Evolutionary conservation across 225 moss, liverwort and hornwort genomes (phyloP).

Genomic region (Takakia lepidozioides): DNA sequence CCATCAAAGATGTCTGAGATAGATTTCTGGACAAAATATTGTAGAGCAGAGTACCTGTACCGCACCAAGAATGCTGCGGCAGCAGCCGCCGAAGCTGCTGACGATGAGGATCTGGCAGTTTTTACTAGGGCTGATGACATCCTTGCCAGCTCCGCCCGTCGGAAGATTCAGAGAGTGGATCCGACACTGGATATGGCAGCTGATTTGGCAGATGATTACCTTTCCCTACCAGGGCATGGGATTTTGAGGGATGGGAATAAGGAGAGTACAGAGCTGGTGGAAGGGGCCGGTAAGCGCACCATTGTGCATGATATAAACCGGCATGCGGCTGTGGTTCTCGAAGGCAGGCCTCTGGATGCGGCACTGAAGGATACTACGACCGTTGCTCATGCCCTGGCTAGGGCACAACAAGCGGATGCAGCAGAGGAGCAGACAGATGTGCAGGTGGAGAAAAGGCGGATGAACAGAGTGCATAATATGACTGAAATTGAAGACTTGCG

Average conservation of each 20-base stretch:
- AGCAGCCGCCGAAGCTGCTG: slow-evolving; percentile 91
- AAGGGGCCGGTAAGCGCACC: slow-evolving; percentile 53
- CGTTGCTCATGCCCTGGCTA: slow-evolving; percentile 75
- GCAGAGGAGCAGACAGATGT: slow-evolving; percentile 29
- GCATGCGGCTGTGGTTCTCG: slow-evolving; percentile 92
- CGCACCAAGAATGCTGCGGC: slow-evolving; percentile 92
- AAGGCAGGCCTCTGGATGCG: slow-evolving; percentile 61
- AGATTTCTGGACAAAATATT: slow-evolving; percentile 98
- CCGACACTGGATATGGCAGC: slow-evolving; percentile 92
- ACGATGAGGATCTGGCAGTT: slow-evolving; percentile 93
- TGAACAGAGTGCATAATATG: slow-evolving; percentile 66
- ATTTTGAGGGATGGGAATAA: slow-evolving; percentile 79
- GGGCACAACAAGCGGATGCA: slow-evolving; percentile 46
- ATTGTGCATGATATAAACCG: slow-evolving; percentile 92
- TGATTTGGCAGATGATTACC: slow-evolving; percentile 88
- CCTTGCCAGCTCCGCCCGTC: slow-evolving; percentile 42
- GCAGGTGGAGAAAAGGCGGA: slow-evolving; percentile 54
- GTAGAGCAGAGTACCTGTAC: slow-evolving; percentile 91
- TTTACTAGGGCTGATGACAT: slow-evolving; percentile 89
- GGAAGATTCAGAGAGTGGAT: slow-evolving; percentile 64
- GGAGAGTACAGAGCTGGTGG: slow-evolving; percentile 50
- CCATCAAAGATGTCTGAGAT: slow-evolving; percentile 82
- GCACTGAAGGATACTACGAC: slow-evolving; percentile 61
- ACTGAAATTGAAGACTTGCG: slow-evolving; percentile 88
- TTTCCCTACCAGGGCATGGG: slow-evolving; percentile 77